Evolutionary conservation across 1,139 yeast species (phyloP), one percentile per base, ranked within the genome.

Genomic region (Insectozyma bohioensis): DNA sequence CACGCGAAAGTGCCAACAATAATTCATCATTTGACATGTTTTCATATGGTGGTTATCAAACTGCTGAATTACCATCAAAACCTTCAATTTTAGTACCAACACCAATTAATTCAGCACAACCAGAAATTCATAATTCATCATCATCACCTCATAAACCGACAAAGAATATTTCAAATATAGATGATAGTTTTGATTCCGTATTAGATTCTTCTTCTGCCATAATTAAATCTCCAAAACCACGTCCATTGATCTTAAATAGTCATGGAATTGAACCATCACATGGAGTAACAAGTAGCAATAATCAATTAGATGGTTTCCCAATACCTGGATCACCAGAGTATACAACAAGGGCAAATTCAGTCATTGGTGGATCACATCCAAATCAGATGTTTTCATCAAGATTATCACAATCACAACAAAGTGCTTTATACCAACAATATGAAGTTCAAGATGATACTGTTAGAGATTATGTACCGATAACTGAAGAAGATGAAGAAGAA

Each of bases 381-480:
- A 15, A 26, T 24, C 9, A n/a, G n/a, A 11, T 24, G 3, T 62
- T 62, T 40, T 61, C 71, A 2, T 63, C 70, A 6, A 47, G 72
- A 33, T 55, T 69, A 35, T 66, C 73, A 0, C 73, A 69, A 41
- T 67, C 73, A 3, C 74, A 68, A 34, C 73, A 67, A 39, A 63
- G 72, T 7, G 71, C 65, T 1, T 45, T 68, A 54, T 68, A 68
- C 47, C 72, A 67, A 41, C 74, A 69, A 37, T 69, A 69, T 40
- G 74, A 68, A 38, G 74, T 69, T 12, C 59, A 59, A 34, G 75
- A 69, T 45, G 75, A 69, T 42, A 67, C 74, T 1, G 75, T 69
- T 4, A 48, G 57, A 20, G 75, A 67, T 39, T 69, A 68, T 39
- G 57, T 67, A 14, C 72, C 75, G 2, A 58, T 66, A 2, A 65